phyloP scores from a whole-genome alignment of 2,329 filamentous ascomycete genomes.

The Colletotrichum sp. region DNA sequence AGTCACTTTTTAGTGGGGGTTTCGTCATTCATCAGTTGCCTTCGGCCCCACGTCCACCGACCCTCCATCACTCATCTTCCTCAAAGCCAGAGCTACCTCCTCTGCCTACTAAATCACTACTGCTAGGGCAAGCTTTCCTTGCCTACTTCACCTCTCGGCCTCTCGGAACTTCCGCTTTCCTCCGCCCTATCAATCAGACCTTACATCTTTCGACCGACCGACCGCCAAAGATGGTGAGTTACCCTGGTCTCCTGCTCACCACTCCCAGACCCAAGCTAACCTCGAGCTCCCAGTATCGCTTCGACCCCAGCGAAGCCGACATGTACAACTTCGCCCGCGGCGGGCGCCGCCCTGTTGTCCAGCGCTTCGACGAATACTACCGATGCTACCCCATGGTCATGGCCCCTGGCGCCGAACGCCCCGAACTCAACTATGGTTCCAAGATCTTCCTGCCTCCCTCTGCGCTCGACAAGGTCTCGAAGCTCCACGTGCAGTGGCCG shows the following conservation, averaged over 20 bases:
- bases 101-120: not conserved
- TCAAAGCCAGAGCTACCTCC: constrained; percentile 6
- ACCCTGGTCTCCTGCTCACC: not conserved
- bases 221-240: constrained; percentile 26
- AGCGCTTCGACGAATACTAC: constrained; percentile 98
- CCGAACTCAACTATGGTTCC: constrained; percentile 92
- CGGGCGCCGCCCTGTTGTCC: constrained; percentile 56
- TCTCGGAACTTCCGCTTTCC: not conserved
- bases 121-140: not conserved
- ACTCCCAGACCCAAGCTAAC: not conserved
- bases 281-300: constrained; percentile 13
- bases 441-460: constrained; percentile 98
- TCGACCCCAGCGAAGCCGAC: constrained; percentile 23
- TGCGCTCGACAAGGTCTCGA: constrained; percentile 93
- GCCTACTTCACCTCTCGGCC: not conserved
- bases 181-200: not conserved
- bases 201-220: not conserved
- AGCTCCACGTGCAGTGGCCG: constrained; percentile 95
- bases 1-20: not conserved
- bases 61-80: not conserved
- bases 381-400: constrained; percentile 95
- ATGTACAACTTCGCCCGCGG: constrained; percentile 32
- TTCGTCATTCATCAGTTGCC: constrained; percentile 26
- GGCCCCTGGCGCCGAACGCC: constrained; percentile 88
- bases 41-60: constrained; percentile 18